Base-by-base conservation (phyloP, 768 basidiomycete species). In the Stropharia rugosoannulata region DNA sequence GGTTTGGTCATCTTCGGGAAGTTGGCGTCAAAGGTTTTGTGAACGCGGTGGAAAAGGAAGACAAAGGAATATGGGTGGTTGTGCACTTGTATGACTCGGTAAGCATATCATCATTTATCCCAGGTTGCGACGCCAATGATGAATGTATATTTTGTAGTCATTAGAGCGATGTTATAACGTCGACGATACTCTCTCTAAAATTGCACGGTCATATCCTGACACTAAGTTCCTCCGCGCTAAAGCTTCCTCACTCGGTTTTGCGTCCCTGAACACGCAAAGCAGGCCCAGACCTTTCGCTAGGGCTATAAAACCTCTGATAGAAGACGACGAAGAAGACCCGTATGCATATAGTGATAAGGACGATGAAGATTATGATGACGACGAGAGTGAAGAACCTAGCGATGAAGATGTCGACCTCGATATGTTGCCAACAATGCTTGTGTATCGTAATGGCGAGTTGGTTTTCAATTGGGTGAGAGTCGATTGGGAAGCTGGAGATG, bases 381-480 rank as follows among this genome's bases (percentile, higher is more conserved):
- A 76, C 1, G 78, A 80, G 2, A 73, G 74, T 22, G 79, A 76
- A 4, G 70, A 69, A 9, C 72, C 74, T 40, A 76, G 78, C 11
- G 86, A 89, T 5, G 85, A 83, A 49, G 71, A 84, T 27, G 84
- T 91, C 40, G 90, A 92, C 62, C 80, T 85, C 4, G 90, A 92
- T 66, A 83, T 92, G 78, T 76, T 92, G 25, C 90, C 90, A 0
- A 91, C 90, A 1, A 68, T 91, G 65, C 78, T 91, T 11, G 87
- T 89, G 4, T 93, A 93, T 62, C 86, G 84, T 15, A 84, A 82
- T 55, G 90, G 91, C 15, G 83, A 90, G 58, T 81, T 93, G n/a
- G 82, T 91, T n/a, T 82, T 90, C 62, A 90, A 89, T 47, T 93
- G 91, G 91, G 87, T 93, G 8, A 78, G 91, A 22, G 90, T 93